A percentile compares a stretch with the other conserved stretches of the same genome.
These are phyloP conservation scores for Casuarina cunninghamiana DNA, from an alignment of 306 rosid genomes.

Conservation along the genomic window DNA sequence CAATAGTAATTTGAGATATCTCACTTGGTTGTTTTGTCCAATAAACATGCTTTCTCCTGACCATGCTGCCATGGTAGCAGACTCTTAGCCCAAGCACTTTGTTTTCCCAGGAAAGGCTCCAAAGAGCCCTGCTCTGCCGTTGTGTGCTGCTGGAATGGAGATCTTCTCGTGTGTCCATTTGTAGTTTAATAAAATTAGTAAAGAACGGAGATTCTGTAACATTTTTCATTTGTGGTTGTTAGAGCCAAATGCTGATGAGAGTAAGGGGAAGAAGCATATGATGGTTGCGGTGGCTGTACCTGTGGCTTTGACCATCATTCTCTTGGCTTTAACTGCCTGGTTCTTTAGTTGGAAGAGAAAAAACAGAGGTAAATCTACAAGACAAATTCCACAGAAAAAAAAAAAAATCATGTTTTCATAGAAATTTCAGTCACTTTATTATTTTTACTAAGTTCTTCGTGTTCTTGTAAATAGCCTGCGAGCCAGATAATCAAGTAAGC, in stretches of 20 bases:
- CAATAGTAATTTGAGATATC: background rate
- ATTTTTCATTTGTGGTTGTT: slow-evolving; percentile 9
- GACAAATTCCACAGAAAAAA: background rate
- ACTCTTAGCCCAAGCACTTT: background rate
- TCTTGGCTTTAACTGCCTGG: slow-evolving; percentile 24
- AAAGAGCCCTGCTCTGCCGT: background rate
- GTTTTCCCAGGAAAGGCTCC: background rate
- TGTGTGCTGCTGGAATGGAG: background rate
- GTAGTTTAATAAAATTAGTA: background rate
- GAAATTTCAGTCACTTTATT: background rate
- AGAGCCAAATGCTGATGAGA: slow-evolving; percentile 34
- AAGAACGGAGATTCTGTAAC: background rate
- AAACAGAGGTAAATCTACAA: slow-evolving; percentile 32
- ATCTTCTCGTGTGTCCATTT: background rate
- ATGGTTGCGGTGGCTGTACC: slow-evolving; percentile 28
- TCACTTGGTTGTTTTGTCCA: background rate
- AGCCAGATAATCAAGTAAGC: slow-evolving; percentile 13
- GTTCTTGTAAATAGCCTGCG: slow-evolving; percentile 10
- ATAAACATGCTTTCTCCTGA: background rate
- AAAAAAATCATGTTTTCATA: background rate
- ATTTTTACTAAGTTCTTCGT: slow-evolving; percentile 4
- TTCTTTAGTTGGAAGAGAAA: slow-evolving; percentile 35
- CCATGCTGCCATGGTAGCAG: background rate
- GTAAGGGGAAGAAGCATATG: slow-evolving; percentile 23
- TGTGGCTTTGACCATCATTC: slow-evolving; percentile 22